Conservation (phyloP, 305 asterid species). For the Plantago coronopus region DNA sequence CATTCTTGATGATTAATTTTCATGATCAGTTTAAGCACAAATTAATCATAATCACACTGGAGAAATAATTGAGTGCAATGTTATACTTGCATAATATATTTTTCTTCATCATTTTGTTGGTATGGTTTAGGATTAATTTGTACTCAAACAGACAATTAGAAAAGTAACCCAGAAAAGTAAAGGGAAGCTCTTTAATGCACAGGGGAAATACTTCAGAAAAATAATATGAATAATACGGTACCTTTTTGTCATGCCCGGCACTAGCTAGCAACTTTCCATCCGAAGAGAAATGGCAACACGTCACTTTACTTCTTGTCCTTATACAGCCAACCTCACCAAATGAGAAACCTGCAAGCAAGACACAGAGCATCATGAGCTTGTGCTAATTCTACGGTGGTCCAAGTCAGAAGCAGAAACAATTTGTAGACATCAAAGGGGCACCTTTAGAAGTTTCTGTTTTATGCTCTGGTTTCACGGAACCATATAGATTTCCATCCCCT, state of each 20-base stretch:
- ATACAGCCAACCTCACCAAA: slow-evolving; percentile 90
- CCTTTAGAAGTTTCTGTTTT: slow-evolving; percentile 83
- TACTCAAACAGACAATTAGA: too few species aligned
- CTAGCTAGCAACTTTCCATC: slow-evolving; percentile 97
- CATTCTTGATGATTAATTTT: too few species aligned
- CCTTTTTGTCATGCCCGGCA: slow-evolving; percentile 90
- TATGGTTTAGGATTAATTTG: too few species aligned
- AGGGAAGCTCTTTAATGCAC: too few species aligned
- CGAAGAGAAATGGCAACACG: slow-evolving; percentile 95
- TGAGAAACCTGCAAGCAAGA: slow-evolving; percentile 62
- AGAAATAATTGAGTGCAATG: too few species aligned
- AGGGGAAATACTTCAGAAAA: too few species aligned
- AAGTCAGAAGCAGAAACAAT: slow-evolving; percentile 20
- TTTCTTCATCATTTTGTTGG: too few species aligned
- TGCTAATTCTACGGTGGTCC: slow-evolving; percentile 14
- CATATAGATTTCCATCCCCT: slow-evolving; percentile 80
- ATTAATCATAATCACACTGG: neutral
- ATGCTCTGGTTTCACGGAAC: slow-evolving; percentile 76
- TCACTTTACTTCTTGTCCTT: slow-evolving; percentile 86
- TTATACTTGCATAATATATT: too few species aligned
- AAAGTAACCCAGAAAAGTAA: too few species aligned
- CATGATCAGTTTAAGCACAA: too few species aligned
- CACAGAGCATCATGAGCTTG: slow-evolving; percentile 5
- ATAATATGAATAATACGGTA: slow-evolving; percentile 1
- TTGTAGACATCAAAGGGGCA: slow-evolving; percentile 23